Evolutionary conservation across 495 filamentous ascomycete species (phyloP).

Genomic region (Penicillium paradoxum): DNA sequence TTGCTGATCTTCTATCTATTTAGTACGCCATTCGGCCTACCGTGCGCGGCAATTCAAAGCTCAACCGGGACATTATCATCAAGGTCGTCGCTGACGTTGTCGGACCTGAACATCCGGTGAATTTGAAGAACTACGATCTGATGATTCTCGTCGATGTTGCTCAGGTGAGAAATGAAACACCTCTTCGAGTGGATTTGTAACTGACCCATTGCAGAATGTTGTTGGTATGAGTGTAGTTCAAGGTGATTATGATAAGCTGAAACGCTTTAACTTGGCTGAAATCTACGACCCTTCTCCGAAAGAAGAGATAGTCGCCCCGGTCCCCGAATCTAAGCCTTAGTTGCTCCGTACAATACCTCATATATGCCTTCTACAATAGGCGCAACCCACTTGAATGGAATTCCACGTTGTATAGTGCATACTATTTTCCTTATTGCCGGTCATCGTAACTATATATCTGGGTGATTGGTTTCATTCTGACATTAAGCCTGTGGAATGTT

Average conservation of each 20-base stretch:
- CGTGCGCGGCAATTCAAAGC: conserved; percentile 68
- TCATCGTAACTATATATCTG: too few relatives aligned
- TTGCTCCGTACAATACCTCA: background rate
- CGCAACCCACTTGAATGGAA: background rate
- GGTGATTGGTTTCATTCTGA: too few relatives aligned
- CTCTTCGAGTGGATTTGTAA: background rate
- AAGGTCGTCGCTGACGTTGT: conserved; percentile 67
- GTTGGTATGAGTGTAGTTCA: conserved; percentile 75
- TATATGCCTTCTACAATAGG: background rate
- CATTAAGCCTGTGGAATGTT: too few relatives aligned
- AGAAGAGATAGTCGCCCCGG: background rate
- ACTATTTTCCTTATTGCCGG: background rate
- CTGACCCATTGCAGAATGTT: conserved; percentile 51
- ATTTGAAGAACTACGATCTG: conserved; percentile 75
- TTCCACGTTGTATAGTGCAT: background rate
- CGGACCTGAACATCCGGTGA: conserved; percentile 69
- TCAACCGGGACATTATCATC: conserved; percentile 74
- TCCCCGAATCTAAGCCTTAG: conserved; percentile 3
- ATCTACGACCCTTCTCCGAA: conserved; percentile 50
- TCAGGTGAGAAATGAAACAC: conserved; percentile 55
- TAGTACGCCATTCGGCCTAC: conserved; percentile 90
- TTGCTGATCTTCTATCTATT: conserved; percentile 9
- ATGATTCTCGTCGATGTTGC: conserved; percentile 86
- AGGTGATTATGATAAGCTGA: conserved; percentile 63
- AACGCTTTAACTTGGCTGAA: conserved; percentile 68